Conservation (phyloP, 352 stramenopile species). For the Phytophthora tentaculata region DNA sequence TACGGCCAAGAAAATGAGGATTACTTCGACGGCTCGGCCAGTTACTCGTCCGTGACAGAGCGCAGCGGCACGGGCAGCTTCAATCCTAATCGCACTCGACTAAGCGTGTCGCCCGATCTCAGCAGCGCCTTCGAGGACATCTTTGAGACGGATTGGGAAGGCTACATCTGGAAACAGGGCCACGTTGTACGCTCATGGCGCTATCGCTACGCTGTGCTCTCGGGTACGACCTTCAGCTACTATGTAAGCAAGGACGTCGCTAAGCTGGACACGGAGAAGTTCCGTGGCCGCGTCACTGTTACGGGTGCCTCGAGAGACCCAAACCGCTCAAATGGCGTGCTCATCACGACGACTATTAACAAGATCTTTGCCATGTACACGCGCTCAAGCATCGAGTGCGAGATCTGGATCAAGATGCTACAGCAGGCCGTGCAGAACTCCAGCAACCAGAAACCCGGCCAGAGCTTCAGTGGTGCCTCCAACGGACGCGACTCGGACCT, state of each 20-base stretch:
- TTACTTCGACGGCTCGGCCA: slow-evolving; percentile 60
- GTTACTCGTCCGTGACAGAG: slow-evolving; percentile 57
- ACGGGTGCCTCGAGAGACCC: slow-evolving; percentile 74
- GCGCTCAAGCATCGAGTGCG: slow-evolving; percentile 77
- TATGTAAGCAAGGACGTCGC: slow-evolving; percentile 85
- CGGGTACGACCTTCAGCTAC: slow-evolving; percentile 82
- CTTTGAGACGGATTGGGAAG: slow-evolving; percentile 90
- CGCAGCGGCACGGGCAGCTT: slow-evolving; percentile 44
- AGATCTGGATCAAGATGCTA: slow-evolving; percentile 89
- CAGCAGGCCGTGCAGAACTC: slow-evolving; percentile 74
- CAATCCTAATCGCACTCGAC: slow-evolving; percentile 40
- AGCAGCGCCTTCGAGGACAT: slow-evolving; percentile 79
- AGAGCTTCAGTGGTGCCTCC: slow-evolving; percentile 58
- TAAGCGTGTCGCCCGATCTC: slow-evolving; percentile 78
- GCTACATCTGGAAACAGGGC: slow-evolving; percentile 89
- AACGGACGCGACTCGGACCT: slow-evolving; percentile 69
- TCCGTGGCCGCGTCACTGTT: slow-evolving; percentile 79
- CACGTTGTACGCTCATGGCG: slow-evolving; percentile 88
- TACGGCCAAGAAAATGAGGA: slow-evolving; percentile 66
- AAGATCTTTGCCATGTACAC: slow-evolving; percentile 89
- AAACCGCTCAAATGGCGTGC: slow-evolving; percentile 70
- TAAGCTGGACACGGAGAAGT: slow-evolving; percentile 84
- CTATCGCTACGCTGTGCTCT: slow-evolving; percentile 84
- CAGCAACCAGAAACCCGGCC: slow-evolving; percentile 51
- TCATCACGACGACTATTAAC: slow-evolving; percentile 89